These are phyloP conservation scores for Debaryomycetaceae sp. DNA, from an alignment of 1,139 yeast genomes.

Conservation along the genomic window DNA sequence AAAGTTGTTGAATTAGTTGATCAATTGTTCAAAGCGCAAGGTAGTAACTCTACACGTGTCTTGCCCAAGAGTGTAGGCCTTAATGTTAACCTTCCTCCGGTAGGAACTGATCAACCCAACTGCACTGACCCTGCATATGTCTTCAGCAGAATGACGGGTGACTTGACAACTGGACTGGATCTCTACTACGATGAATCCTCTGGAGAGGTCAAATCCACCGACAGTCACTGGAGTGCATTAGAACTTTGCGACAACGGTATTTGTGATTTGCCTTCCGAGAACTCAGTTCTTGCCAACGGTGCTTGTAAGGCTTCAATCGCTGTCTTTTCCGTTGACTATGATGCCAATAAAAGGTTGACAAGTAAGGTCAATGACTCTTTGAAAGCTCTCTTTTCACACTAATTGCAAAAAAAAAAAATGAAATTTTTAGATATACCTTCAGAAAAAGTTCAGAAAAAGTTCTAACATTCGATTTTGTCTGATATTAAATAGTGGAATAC, in stretches of 20 bases:
- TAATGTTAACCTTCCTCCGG: slow-evolving; percentile 47
- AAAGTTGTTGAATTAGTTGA: slow-evolving; percentile 37
- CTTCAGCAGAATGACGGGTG: slow-evolving; percentile 37
- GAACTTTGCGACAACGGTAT: slow-evolving; percentile 30
- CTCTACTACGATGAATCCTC: slow-evolving; percentile 30
- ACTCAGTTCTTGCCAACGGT: slow-evolving; percentile 17
- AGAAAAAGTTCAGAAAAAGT: too few relatives aligned
- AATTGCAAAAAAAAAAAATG: too few relatives aligned
- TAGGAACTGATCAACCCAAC: slow-evolving; percentile 27
- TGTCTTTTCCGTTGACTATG: slow-evolving; percentile 41
- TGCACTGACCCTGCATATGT: slow-evolving; percentile 40
- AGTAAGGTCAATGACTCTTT: not conserved
- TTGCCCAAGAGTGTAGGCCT: slow-evolving; percentile 46
- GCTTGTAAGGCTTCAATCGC: slow-evolving; percentile 36
- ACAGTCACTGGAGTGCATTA: slow-evolving; percentile 17
- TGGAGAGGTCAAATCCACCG: slow-evolving; percentile 5
- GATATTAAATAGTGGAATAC: too few relatives aligned
- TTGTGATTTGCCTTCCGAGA: slow-evolving; percentile 37
- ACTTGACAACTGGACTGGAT: slow-evolving; percentile 25
- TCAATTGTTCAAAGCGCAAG: slow-evolving; percentile 23
- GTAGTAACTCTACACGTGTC: slow-evolving; percentile 19
- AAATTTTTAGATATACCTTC: too few relatives aligned
- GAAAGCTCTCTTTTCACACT: not conserved
- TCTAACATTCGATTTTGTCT: too few relatives aligned
- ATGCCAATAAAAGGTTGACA: slow-evolving; percentile 21